Evolutionary conservation across 345 rosid species (phyloP).

Genomic region (Schrenkiella parvula): DNA sequence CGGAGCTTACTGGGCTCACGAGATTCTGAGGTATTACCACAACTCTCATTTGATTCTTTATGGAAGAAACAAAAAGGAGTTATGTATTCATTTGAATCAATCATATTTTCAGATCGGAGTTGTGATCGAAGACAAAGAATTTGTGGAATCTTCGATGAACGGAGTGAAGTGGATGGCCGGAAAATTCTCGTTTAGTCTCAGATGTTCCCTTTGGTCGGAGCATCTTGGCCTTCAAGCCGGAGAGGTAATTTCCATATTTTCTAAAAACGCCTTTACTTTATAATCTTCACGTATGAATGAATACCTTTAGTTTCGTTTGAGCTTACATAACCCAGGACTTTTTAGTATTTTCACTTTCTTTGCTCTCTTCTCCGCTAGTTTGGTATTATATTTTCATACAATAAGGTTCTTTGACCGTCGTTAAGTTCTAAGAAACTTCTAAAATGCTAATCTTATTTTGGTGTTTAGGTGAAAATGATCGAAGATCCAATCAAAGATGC

Average conservation of each 20-base stretch:
- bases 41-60: background rate
- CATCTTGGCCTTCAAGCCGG: slow-evolving; percentile 69
- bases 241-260: slow-evolving; percentile 43
- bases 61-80: background rate
- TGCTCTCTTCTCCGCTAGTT: background rate
- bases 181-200: slow-evolving; percentile 62
- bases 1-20: slow-evolving; percentile 93
- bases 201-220: slow-evolving; percentile 83
- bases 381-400: background rate
- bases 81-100: background rate
- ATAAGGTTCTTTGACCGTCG: background rate
- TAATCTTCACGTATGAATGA: background rate
- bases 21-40: slow-evolving; percentile 74
- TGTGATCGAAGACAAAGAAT: slow-evolving; percentile 82
- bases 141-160: slow-evolving; percentile 63
- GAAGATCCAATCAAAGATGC: slow-evolving; percentile 63
- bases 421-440: background rate
- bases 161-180: slow-evolving; percentile 88
- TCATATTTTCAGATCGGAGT: slow-evolving; percentile 63
- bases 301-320: background rate
- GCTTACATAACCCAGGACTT: background rate
- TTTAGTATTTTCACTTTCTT: background rate
- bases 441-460: background rate
- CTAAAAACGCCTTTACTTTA: background rate
- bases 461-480: slow-evolving; percentile 48